Evolutionary conservation across 176 grass and related monocot species (phyloP).

Genomic region (Lolium perenne): DNA sequence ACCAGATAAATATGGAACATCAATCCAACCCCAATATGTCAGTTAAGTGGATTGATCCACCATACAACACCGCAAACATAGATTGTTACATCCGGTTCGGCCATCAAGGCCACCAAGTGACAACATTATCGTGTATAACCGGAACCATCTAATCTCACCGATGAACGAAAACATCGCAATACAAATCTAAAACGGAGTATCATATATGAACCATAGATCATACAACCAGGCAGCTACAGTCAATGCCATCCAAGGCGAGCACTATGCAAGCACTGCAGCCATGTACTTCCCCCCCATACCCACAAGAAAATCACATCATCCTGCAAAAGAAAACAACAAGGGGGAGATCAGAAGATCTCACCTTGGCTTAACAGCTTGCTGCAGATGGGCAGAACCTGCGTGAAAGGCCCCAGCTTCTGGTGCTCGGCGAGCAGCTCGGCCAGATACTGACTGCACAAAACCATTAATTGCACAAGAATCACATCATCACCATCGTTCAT

Average conservation of each 20-base stretch:
- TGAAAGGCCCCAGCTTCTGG: constrained; percentile 96
- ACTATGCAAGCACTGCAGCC: constrained; percentile 37
- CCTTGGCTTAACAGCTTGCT: constrained; percentile 90
- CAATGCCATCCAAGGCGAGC: constrained; percentile 41
- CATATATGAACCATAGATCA: constrained; percentile 12
- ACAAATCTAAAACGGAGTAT: constrained; percentile 32
- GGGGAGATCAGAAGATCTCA: constrained; percentile 50
- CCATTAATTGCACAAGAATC: constrained; percentile 21
- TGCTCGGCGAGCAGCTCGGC: constrained; percentile 90
- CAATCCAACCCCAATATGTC: neutral
- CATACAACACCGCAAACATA: neutral
- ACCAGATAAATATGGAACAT: constrained; percentile 10
- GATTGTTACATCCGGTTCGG: constrained; percentile 13
- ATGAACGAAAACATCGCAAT: neutral
- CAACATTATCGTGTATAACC: constrained; percentile 39
- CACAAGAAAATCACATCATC: constrained; percentile 31
- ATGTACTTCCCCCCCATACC: constrained; percentile 17
- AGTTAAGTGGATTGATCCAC: constrained; percentile 7
- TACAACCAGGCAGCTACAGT: neutral
- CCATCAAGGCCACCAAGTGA: neutral
- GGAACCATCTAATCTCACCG: constrained; percentile 12
- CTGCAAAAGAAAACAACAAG: constrained; percentile 34
- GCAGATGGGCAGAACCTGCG: constrained; percentile 98
- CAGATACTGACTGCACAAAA: constrained; percentile 79
- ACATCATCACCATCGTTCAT: constrained; percentile 20